Evolutionary conservation across 345 rosid species (phyloP), one percentile per base, ranked within the genome.

Genomic region (Pugionium dolabratum): DNA sequence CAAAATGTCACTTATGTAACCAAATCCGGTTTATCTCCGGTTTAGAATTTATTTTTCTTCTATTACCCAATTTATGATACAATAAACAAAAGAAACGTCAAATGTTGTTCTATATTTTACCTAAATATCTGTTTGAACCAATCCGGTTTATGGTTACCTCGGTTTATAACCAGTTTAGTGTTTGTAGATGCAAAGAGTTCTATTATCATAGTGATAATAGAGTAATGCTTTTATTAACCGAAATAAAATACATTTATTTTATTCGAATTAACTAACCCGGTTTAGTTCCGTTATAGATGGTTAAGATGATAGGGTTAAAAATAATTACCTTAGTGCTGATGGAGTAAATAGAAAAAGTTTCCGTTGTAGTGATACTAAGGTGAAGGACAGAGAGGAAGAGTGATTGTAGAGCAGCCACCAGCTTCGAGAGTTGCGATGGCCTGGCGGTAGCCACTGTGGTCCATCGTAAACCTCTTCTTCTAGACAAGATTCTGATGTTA

Each of bases 291-390:
- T 7, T 26, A 2, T 1, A 9, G 40, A 4, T 8, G 46, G 33
- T 50, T 53, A 37, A 59, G 58, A 53, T 31, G 43, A 37, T 54
- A 51, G 9, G 42, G 46, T 43, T 58, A 18, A 1, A 9, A 51
- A 1, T 57, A 3, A 64, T 46, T 83, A 90, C 97, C 97, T 87
- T 90, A 61, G 88, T 80, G 73, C 90, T 87, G 71, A 90, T 84
- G 51, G 91, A 85, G 79, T 85, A 90, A 63, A 90, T 81, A 57
- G 79, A 87, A 57, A 81, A 67, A 3, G 71, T 81, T 63, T 81
- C 80, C 67, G 78, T 40, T 70, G 88, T 73, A 50, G 86, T 78
- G 79, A 87, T 78, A 66, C 77, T 85, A 53, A 90, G 82, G 85
- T 90, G 97, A 76, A 90, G 95, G 57, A 87, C 71, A 35, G 85